Evolutionary conservation across 2,329 filamentous ascomycete species (phyloP).

Genomic region (Magnaporthiopsis rhizophila): DNA sequence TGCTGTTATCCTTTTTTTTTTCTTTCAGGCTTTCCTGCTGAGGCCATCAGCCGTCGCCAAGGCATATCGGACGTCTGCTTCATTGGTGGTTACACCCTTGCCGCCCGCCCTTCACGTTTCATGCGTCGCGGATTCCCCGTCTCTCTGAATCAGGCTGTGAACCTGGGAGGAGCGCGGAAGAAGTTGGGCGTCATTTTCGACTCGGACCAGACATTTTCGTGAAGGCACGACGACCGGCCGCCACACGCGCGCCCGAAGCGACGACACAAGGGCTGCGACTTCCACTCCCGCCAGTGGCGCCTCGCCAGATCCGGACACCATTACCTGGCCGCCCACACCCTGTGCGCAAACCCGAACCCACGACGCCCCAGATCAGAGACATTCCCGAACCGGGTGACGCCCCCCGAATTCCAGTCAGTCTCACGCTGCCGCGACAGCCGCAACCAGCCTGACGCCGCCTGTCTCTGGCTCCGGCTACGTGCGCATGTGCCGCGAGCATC

Average conservation of each 20-base stretch:
- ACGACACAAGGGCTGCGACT: background rate
- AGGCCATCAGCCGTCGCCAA: background rate
- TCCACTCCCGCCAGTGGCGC: background rate
- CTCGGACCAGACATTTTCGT: background rate
- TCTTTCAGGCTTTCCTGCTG: background rate
- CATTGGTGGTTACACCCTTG: slow-evolving; percentile 17
- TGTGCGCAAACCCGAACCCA: background rate
- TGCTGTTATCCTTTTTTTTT: background rate
- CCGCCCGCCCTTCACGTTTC: slow-evolving; percentile 21
- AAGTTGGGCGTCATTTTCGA: background rate
- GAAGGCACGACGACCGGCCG: background rate
- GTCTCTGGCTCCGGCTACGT: slow-evolving; percentile 5
- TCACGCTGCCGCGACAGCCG: background rate
- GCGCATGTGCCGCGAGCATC: background rate
- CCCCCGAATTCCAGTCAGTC: background rate
- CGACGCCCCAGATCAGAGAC: background rate
- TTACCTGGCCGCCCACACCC: too few relatives aligned
- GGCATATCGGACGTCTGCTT: background rate
- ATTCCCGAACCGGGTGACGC: background rate
- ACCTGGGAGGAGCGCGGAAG: background rate
- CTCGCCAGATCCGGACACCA: background rate
- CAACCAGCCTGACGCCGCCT: slow-evolving; percentile 5
- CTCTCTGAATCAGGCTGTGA: background rate
- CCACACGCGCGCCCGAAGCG: background rate
- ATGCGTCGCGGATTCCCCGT: slow-evolving; percentile 20